Evolutionary conservation across 1,284 basidiomycete genomes (phyloP).

Genomic region (Microbotryum saponariae): DNA sequence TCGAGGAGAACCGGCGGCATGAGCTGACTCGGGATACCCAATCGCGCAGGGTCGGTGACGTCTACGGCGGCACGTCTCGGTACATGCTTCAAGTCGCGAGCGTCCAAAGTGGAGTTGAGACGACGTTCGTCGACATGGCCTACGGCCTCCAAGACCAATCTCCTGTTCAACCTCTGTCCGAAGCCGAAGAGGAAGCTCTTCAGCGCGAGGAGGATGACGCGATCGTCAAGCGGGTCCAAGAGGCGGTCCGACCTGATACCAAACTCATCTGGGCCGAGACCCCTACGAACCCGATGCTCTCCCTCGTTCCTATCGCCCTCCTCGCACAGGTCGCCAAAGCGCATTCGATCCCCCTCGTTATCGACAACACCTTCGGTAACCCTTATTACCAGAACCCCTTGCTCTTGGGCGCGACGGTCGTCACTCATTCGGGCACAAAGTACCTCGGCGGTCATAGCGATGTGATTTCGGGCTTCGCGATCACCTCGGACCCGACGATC

Average conservation of each 20-base stretch:
- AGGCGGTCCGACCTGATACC: slow-evolving; percentile 63
- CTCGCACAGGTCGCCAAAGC: slow-evolving; percentile 57
- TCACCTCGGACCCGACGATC: slow-evolving; percentile 53
- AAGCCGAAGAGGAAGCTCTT: not conserved
- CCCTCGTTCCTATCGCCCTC: slow-evolving; percentile 67
- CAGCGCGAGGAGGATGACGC: slow-evolving; percentile 36
- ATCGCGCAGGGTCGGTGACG: slow-evolving; percentile 23
- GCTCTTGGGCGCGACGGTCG: slow-evolving; percentile 72
- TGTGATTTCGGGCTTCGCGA: slow-evolving; percentile 67
- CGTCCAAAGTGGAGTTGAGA: slow-evolving; percentile 62
- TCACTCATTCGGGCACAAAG: slow-evolving; percentile 54
- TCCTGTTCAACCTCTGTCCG: not conserved
- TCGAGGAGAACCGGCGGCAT: not conserved
- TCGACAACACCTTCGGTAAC: slow-evolving; percentile 57
- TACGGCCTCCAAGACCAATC: slow-evolving; percentile 9
- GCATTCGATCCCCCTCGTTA: slow-evolving; percentile 60
- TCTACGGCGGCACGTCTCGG: slow-evolving; percentile 81
- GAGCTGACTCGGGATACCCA: not conserved
- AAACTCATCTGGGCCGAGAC: slow-evolving; percentile 97
- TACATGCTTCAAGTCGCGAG: slow-evolving; percentile 64
- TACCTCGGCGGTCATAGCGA: slow-evolving; percentile 47
- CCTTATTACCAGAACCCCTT: slow-evolving; percentile 88
- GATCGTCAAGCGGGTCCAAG: slow-evolving; percentile 56
- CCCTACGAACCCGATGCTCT: slow-evolving; percentile 89
- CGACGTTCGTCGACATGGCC: slow-evolving; percentile 72